These are phyloP conservation scores for Nemania serpens DNA, from an alignment of 2,329 filamentous ascomycete genomes.

Conservation along the genomic window DNA sequence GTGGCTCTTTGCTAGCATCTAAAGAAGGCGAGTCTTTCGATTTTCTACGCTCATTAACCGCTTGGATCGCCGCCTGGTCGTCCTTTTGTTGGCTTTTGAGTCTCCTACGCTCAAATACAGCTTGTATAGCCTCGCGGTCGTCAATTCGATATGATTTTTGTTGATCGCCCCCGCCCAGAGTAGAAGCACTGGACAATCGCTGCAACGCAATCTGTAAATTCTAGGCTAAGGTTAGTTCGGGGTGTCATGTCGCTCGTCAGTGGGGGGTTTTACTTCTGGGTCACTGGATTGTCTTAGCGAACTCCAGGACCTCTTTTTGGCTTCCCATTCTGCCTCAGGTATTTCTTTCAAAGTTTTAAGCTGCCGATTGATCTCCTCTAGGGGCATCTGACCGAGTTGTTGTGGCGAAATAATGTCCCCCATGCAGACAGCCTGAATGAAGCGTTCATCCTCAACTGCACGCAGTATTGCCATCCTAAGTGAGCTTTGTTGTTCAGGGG, in stretches of 20 bases:
- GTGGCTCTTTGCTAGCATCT: conserved; percentile 26
- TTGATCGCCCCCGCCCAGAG: conserved; percentile 11
- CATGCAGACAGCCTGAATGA: conserved; percentile 33
- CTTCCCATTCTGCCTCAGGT: conserved; percentile 26
- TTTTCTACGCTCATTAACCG: conserved; percentile 31
- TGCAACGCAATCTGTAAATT: conserved; percentile 30
- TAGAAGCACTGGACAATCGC: conserved; percentile 24
- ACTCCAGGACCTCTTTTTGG: conserved; percentile 9
- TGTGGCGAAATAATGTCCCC: conserved; percentile 24
- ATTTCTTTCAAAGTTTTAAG: conserved; percentile 17
- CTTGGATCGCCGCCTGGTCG: conserved; percentile 27
- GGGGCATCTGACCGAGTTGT: conserved; percentile 29
- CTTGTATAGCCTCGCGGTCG: conserved; percentile 31
- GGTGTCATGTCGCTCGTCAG: conserved; percentile 1
- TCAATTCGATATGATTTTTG: conserved; percentile 36
- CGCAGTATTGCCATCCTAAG: conserved; percentile 30
- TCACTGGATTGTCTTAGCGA: conserved; percentile 14
- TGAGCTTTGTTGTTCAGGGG: conserved; percentile 9
- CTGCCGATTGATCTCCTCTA: conserved; percentile 14
- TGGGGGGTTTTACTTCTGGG: conserved; percentile 34
- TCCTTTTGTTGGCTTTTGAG: conserved; percentile 23
- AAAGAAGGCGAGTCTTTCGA: conserved; percentile 26
- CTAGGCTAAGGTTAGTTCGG: conserved; percentile 30
- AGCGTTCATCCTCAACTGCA: conserved; percentile 27
- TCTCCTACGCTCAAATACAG: conserved; percentile 27